These are phyloP conservation scores for Brasilioporus rufonigricans DNA, from an alignment of 768 basidiomycete species.

Conservation along the genomic window DNA sequence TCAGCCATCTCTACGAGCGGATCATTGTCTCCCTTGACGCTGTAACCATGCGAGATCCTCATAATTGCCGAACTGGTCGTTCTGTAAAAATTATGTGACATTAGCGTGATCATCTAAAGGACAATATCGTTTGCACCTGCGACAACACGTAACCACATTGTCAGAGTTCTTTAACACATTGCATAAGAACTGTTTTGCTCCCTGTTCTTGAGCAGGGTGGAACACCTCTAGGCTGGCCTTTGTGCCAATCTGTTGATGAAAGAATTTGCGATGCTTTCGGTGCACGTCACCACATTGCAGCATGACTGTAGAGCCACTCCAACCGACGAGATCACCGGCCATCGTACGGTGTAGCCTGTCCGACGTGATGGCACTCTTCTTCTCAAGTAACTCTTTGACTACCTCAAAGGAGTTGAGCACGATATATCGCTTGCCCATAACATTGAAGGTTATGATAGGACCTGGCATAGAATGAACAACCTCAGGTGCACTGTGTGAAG, in stretches of 20 bases:
- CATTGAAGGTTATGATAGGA: neutral
- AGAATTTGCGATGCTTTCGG: too few species aligned
- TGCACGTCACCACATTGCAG: slow-evolving; percentile 7
- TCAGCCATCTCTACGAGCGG: slow-evolving; percentile 26
- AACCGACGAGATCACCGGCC: slow-evolving; percentile 21
- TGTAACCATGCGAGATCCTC: neutral
- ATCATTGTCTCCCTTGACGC: slow-evolving; percentile 17
- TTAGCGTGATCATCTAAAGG: neutral
- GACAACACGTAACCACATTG: neutral
- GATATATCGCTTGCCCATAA: slow-evolving; percentile 45
- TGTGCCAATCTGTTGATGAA: slow-evolving; percentile 4
- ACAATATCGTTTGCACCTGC: neutral
- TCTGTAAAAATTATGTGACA: neutral
- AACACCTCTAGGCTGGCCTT: slow-evolving; percentile 2
- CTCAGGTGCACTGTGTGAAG: slow-evolving; percentile 14
- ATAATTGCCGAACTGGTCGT: neutral
- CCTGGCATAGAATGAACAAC: too few species aligned
- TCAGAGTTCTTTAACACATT: slow-evolving; percentile 1
- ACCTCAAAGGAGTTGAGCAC: slow-evolving; percentile 47
- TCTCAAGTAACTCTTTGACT: slow-evolving; percentile 9
- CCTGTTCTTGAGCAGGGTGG: slow-evolving; percentile 1
- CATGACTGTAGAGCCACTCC: neutral
- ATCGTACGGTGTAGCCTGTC: slow-evolving; percentile 7
- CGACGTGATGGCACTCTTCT: slow-evolving; percentile 2
- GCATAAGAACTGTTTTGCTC: neutral